phyloP scores from a whole-genome alignment of 805 yeast species.

The Metschnikowia kofuensis region DNA sequence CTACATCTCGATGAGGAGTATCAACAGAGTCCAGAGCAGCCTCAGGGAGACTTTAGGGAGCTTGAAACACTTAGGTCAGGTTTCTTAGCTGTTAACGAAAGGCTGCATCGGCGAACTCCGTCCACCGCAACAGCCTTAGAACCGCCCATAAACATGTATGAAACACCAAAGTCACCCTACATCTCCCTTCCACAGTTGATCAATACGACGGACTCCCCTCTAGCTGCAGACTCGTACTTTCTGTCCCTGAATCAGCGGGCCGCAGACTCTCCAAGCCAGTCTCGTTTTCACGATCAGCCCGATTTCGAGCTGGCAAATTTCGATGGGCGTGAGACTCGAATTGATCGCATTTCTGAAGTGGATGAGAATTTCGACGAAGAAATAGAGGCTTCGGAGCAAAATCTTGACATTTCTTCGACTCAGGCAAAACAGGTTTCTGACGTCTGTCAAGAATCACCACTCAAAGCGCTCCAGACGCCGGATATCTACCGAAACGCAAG shows the following conservation, averaged over 20 bases:
- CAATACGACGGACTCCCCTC: slow-evolving; percentile 12
- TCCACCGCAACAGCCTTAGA: slow-evolving; percentile 4
- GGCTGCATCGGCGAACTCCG: slow-evolving; percentile 5
- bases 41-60: not conserved
- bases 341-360: slow-evolving; percentile 9
- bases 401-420: not conserved
- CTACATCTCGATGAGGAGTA: slow-evolving; percentile 2
- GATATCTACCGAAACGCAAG: slow-evolving; percentile 13
- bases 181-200: slow-evolving; percentile 13
- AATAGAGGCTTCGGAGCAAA: not conserved
- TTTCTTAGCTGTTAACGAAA: not conserved
- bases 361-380: slow-evolving; percentile 9
- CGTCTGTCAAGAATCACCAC: not conserved
- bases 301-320: slow-evolving; percentile 3
- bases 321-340: slow-evolving; percentile 3
- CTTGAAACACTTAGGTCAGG: not conserved
- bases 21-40: slow-evolving; percentile 1
- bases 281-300: slow-evolving; percentile 3
- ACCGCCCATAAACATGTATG: slow-evolving; percentile 14
- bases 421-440: not conserved
- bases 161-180: slow-evolving; percentile 8
- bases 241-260: slow-evolving; percentile 9
- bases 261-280: slow-evolving; percentile 3
- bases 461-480: not conserved
- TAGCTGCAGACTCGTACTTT: slow-evolving; percentile 17